phyloP scores from a whole-genome alignment of 441 rosid species.

The Gossypium trilobum region DNA sequence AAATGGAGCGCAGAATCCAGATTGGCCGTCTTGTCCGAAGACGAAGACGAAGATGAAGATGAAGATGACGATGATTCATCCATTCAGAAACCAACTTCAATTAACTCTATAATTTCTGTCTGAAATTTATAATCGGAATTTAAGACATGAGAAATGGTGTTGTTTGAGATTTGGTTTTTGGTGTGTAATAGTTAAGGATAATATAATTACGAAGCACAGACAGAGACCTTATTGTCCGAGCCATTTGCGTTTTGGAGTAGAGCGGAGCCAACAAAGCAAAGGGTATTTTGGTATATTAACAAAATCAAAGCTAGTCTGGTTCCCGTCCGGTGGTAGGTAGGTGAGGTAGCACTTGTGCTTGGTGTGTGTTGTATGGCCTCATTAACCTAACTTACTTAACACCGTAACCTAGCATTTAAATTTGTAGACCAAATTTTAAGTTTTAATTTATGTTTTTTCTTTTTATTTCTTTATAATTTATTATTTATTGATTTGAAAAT shows the following conservation, averaged over 20 bases:
- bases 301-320: background rate
- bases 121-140: background rate
- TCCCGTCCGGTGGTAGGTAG: background rate
- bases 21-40: conserved; percentile 27
- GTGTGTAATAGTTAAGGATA: too few species aligned
- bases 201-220: too few species aligned
- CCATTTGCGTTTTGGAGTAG: too few species aligned
- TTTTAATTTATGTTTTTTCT: too few species aligned
- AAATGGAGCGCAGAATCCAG: conserved; percentile 38
- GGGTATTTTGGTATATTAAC: background rate
- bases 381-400: too few species aligned
- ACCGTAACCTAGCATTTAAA: too few species aligned
- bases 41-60: background rate
- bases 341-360: background rate
- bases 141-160: background rate
- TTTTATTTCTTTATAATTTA: too few species aligned
- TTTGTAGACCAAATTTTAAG: too few species aligned
- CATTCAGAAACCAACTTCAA: conserved; percentile 9
- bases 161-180: too few species aligned
- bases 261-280: too few species aligned
- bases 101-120: background rate
- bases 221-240: too few species aligned
- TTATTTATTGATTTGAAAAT: too few species aligned
- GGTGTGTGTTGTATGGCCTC: background rate
- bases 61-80: conserved; percentile 20